These are phyloP conservation scores for Xylaria arbuscula DNA, from an alignment of 2,329 filamentous ascomycete species.

Conservation along the genomic window DNA sequence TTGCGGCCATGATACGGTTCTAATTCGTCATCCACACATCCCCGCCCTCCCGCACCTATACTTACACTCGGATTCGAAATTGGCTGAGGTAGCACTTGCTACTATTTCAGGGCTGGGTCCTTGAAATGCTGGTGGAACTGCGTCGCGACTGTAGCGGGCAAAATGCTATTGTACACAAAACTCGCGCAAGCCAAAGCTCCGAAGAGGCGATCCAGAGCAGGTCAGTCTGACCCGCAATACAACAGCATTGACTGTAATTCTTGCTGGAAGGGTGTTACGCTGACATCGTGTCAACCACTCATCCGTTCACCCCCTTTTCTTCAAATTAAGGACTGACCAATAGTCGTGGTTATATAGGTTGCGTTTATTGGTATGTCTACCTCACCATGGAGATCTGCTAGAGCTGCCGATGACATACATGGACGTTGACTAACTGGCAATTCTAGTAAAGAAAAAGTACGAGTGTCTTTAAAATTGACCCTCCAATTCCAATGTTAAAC, in stretches of 20 bases:
- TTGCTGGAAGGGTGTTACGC: constrained; percentile 9
- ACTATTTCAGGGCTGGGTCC: constrained; percentile 21
- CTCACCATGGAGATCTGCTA: constrained; percentile 10
- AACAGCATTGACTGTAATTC: constrained; percentile 1
- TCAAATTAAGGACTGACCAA: constrained; percentile 42
- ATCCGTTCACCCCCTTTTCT: neutral
- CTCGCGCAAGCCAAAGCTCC: constrained; percentile 67
- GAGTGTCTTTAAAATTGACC: constrained; percentile 35
- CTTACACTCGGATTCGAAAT: constrained; percentile 13
- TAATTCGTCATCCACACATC: constrained; percentile 17
- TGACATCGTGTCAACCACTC: neutral
- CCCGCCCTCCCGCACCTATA: constrained; percentile 20
- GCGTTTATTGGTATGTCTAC: constrained; percentile 62
- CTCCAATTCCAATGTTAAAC: neutral
- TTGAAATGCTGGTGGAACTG: constrained; percentile 38
- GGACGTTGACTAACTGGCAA: constrained; percentile 38
- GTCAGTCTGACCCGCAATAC: constrained; percentile 54
- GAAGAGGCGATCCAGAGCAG: constrained; percentile 69
- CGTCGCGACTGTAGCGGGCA: constrained; percentile 38
- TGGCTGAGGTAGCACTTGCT: constrained; percentile 12
- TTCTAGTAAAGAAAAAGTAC: constrained; percentile 66
- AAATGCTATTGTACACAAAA: constrained; percentile 69
- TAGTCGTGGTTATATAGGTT: constrained; percentile 54
- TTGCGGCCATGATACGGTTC: constrained; percentile 11
- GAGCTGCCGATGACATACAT: constrained; percentile 12